Base-by-base conservation (phyloP, 2,329 filamentous ascomycete genomes). In the Penicillium sp. region DNA sequence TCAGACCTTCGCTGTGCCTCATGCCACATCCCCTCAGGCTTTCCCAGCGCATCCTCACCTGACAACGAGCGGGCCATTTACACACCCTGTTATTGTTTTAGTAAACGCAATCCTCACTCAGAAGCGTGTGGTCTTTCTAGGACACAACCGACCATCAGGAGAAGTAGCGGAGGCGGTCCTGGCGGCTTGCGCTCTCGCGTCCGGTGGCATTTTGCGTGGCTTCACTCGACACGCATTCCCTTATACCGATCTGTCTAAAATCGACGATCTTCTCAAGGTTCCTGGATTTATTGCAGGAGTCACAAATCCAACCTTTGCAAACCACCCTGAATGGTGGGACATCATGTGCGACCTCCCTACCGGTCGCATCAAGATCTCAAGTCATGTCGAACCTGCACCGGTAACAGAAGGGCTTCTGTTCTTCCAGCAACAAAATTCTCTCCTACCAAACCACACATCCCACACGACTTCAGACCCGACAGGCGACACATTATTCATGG, bases 321-420 rank as follows among this genome's bases (percentile, higher is more conserved):
- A 91, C 67, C 93, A 97, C 67, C 90, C 89, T 0, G 92, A 97
- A 70, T 99, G 94, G 94, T 99, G 94, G 94, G 94, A 99, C 73
- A 76, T 99, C 9, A 81, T 99, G 11, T 99, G 94, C 72, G 94
- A 99, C 72, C 79, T 99, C 39, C 89, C 92, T 0, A 93, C 87
- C 1, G 94, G 94, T 9, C 86, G 92, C 40, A 91, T 99, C 79
- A 96, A 94, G 74, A 97, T 99, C 67, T 96, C 90, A 67, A 90
- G 84, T 70, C 87, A 86, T 64, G 92, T 97, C 61, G 93, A 97
- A 59, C 75, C 83, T 19, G 89, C 91, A 0, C 84, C 87, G 1
- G 74, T 89, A 4, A 97, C 91, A 0, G 94, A 99, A 65, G 93
- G 93, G 0, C 80, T 94, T 9, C 71, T 87, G 2, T 96, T 89